Percentiles rank a stretch among this genome's conserved stretches.
Evolutionary conservation across 805 yeast species (phyloP).

Genomic region (Jamesozyma jinghongensis): DNA sequence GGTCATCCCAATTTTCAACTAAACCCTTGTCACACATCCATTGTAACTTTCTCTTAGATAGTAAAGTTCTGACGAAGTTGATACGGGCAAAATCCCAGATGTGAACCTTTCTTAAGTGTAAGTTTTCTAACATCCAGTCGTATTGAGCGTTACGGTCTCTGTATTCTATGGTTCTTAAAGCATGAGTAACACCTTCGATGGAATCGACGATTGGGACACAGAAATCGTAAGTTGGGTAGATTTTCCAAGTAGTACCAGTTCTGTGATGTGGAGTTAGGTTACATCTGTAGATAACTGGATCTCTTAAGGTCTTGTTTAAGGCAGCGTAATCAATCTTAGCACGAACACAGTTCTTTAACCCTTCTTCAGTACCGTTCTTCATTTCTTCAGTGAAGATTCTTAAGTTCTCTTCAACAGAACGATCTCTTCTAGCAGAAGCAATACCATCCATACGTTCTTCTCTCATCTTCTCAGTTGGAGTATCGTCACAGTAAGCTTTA

Average conservation of each 20-base stretch:
- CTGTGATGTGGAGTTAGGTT: constrained; percentile 97
- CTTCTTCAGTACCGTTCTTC: constrained; percentile 90
- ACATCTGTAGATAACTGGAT: constrained; percentile 96
- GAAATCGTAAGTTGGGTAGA: constrained; percentile 98
- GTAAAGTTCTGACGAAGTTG: constrained; percentile 89
- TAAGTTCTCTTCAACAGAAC: constrained; percentile 87
- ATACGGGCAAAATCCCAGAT: constrained; percentile 98
- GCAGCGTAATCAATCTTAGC: constrained; percentile 93
- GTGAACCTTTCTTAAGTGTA: constrained; percentile 82
- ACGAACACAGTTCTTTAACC: constrained; percentile 85
- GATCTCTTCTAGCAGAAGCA: constrained; percentile 83
- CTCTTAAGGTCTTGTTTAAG: constrained; percentile 90
- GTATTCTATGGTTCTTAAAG: constrained; percentile 95
- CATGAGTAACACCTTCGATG: constrained; percentile 94
- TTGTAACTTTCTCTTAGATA: constrained; percentile 95
- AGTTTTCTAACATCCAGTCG: constrained; percentile 84
- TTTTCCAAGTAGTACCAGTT: constrained; percentile 87
- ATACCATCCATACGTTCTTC: constrained; percentile 98
- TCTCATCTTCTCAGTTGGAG: constrained; percentile 91
- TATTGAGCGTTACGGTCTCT: constrained; percentile 98
- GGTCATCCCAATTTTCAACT: constrained; percentile 96
- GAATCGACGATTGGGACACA: constrained; percentile 97
- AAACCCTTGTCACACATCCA: constrained; percentile 94
- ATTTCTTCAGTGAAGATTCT: constrained; percentile 79
- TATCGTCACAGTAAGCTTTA: constrained; percentile 95